phyloP scores from a whole-genome alignment of 2,329 filamentous ascomycete genomes.

The Sclerotinia minor region DNA sequence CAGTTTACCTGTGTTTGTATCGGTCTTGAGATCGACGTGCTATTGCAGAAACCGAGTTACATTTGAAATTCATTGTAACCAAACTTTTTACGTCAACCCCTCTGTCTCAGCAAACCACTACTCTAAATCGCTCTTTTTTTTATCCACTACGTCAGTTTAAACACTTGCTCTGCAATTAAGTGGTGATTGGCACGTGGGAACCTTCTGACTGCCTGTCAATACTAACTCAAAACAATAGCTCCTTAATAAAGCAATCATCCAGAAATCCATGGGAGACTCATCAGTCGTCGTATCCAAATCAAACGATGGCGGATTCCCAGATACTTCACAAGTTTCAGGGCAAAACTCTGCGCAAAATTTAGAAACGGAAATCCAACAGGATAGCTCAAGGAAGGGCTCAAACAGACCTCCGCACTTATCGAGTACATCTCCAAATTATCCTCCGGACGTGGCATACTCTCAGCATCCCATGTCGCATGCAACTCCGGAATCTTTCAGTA shows the following conservation, averaged over 20 bases:
- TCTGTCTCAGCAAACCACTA: background rate
- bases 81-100: background rate
- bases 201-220: background rate
- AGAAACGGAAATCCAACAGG: slow-evolving; percentile 24
- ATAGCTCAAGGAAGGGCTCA: slow-evolving; percentile 8
- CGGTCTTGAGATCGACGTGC: background rate
- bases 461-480: slow-evolving; percentile 24
- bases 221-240: slow-evolving; percentile 6
- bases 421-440: slow-evolving; percentile 19
- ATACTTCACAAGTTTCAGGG: slow-evolving; percentile 11
- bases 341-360: slow-evolving; percentile 25
- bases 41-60: background rate
- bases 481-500: slow-evolving; percentile 35
- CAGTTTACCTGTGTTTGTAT: slow-evolving; percentile 1
- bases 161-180: background rate
- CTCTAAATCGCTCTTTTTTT: background rate
- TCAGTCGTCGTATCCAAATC: slow-evolving; percentile 15
- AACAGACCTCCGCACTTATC: slow-evolving; percentile 21
- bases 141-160: background rate
- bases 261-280: slow-evolving; percentile 23
- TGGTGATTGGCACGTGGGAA: slow-evolving; percentile 14
- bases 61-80: background rate
- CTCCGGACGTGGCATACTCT: slow-evolving; percentile 21
- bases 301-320: slow-evolving; percentile 21
- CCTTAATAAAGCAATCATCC: slow-evolving; percentile 1